A percentile compares a stretch with the other conserved stretches of the same genome.
These are phyloP conservation scores for Lycium barbarum DNA, from an alignment of 257 asterid species.

Conservation along the genomic window DNA sequence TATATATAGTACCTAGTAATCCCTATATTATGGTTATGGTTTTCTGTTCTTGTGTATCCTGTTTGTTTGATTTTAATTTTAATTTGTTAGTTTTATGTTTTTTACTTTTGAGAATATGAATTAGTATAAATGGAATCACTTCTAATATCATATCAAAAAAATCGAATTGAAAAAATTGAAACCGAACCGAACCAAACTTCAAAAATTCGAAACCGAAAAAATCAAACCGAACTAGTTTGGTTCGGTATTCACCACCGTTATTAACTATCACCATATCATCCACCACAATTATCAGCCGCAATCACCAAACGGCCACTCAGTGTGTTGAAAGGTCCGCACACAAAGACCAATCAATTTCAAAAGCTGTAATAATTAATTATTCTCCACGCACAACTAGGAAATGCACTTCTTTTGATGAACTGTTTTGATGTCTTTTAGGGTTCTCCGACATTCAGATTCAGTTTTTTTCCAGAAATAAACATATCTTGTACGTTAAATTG, in stretches of 20 bases:
- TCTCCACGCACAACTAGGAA: neutral
- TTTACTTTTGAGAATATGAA: no score
- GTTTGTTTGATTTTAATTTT: no score
- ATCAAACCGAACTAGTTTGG: no score
- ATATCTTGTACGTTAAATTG: neutral
- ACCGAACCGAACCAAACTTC: no score
- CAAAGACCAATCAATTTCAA: neutral
- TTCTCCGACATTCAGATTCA: neutral
- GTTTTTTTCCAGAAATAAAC: neutral
- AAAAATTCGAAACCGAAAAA: no score
- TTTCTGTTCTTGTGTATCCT: no score
- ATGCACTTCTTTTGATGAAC: neutral
- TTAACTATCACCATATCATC: neutral
- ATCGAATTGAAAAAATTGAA: no score
- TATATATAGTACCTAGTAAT: no score
- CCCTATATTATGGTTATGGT: no score
- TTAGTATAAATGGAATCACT: no score
- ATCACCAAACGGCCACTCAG: neutral
- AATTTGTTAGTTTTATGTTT: no score
- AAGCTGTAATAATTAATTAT: slow-evolving; percentile 16
- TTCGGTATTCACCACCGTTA: neutral
- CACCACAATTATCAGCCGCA: neutral
- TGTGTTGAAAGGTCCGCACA: neutral
- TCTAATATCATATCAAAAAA: no score
- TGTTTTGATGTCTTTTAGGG: neutral